Evolutionary conservation across 2,329 filamentous ascomycete species (phyloP), one percentile per base, ranked within the genome.

Genomic region (Atkinsonella texensis): DNA sequence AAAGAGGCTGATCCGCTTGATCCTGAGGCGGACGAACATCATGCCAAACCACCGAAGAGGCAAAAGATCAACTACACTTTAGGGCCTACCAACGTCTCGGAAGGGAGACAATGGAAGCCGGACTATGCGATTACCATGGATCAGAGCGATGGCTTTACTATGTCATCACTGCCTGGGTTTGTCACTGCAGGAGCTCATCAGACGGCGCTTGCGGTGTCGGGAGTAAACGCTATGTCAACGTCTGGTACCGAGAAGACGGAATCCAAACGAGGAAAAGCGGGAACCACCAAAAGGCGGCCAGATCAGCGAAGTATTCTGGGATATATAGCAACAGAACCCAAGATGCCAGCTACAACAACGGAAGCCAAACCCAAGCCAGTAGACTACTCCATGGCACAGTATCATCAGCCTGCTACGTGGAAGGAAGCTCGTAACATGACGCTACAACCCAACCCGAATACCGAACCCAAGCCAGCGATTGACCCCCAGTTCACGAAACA

Each of bases 101-200:
- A 57, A 2, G 63, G 69, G 58, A 56, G 69, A 52, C 59, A 60
- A 31, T 72, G 71, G 69, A 58, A 68, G 49, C 68, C 69, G 8
- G 70, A 69, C 48, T 78, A 80, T 53, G 59, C 68, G 4, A 84
- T 81, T 5, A 85, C 81, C 0, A 85, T 85, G 80, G 76, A 80
- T 45, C 70, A 74, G 50, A 67, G 74, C 0, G 66, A 74, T 0
- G 73, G 67, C 0, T 87, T 87, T 54, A 84, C 80, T 0, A 73
- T 82, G 50, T 71, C 77, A 5, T 70, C 73, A 31, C 66, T 78
- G 9, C 69, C 75, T 0, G 81, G 79, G 0, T 87, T 87, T 56
- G 79, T 78, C n/a, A 79, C 78, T 10, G 80, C 81, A 2, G 74
- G 74, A 10, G 69, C 75, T 18, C 80, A 83, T 57, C 74, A 74